A percentile compares a stretch with the other conserved stretches of the same genome.
Evolutionary conservation across 495 filamentous ascomycete species (phyloP).

Genomic region (Xylaria palmicola): DNA sequence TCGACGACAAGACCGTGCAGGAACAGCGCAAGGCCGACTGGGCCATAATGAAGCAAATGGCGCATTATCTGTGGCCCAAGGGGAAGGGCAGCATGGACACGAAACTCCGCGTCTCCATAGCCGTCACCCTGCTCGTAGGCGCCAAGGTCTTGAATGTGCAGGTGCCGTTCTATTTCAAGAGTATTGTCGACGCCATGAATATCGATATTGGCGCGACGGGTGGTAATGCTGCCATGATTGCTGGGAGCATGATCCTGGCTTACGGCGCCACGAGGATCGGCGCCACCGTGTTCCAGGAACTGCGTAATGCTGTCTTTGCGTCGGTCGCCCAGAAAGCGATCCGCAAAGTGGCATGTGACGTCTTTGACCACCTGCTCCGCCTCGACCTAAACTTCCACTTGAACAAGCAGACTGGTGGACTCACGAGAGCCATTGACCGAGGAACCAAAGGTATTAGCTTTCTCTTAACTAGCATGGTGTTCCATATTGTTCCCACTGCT

Average conservation of each 20-base stretch:
- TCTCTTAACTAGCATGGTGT: conserved; percentile 94
- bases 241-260: conserved; percentile 87
- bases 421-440: conserved; percentile 92
- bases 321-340: conserved; percentile 97
- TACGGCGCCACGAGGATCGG: conserved; percentile 87
- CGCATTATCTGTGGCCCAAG: conserved; percentile 95
- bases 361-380: conserved; percentile 85
- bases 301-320: conserved; percentile 94
- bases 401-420: conserved; percentile 86
- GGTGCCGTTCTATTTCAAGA: conserved; percentile 98
- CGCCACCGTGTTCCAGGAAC: conserved; percentile 81
- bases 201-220: conserved; percentile 80
- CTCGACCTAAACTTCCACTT: conserved; percentile 94
- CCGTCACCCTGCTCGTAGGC: conserved; percentile 77
- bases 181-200: conserved; percentile 96
- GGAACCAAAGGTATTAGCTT: conserved; percentile 99
- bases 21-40: conserved; percentile 96
- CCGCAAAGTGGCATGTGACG: conserved; percentile 81
- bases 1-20: conserved; percentile 59
- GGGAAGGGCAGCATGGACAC: conserved; percentile 72
- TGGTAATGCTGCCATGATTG: conserved; percentile 83
- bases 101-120: conserved; percentile 77
- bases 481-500: conserved; percentile 92
- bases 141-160: conserved; percentile 97
- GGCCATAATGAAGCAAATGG: conserved; percentile 98